These are phyloP conservation scores for Psilocybe tampanensis DNA, from an alignment of 768 basidiomycete genomes.

Conservation along the genomic window DNA sequence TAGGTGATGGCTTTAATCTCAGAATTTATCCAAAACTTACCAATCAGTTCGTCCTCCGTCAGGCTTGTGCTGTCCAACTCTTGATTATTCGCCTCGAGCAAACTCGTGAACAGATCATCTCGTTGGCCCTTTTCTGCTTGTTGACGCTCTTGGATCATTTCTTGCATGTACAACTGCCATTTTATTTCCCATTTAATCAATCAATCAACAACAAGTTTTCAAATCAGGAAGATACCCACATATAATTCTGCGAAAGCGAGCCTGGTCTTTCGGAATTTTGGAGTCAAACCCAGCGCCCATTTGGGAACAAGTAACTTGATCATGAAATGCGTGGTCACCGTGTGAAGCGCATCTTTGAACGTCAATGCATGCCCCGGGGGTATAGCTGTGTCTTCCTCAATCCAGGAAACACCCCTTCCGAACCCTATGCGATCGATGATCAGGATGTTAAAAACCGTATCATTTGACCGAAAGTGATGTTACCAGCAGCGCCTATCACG, in stretches of 20 bases:
- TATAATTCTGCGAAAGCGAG: background rate
- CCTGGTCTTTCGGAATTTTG: conserved; percentile 23
- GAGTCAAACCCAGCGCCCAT: conserved; percentile 39
- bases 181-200: background rate
- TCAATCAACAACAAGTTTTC: background rate
- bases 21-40: conserved; percentile 19
- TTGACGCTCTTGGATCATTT: conserved; percentile 54
- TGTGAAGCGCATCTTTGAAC: conserved; percentile 43
- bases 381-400: conserved; percentile 29
- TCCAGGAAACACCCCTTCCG: conserved; percentile 48
- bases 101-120: conserved; percentile 52
- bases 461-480: background rate
- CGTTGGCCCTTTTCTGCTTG: conserved; percentile 36
- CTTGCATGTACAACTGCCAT: conserved; percentile 14
- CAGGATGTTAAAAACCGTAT: conserved; percentile 22
- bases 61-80: conserved; percentile 34
- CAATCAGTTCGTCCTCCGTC: conserved; percentile 44
- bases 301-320: conserved; percentile 39
- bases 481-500: conserved; percentile 52
- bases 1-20: background rate
- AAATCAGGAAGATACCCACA: too few relatives aligned
- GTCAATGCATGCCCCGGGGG: conserved; percentile 44
- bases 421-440: conserved; percentile 25
- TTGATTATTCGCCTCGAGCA: conserved; percentile 52
- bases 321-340: conserved; percentile 37